Evolutionary conservation across 345 rosid species (phyloP), one percentile per base, ranked within the genome.

Genomic region (Arabidopsis thaliana): DNA sequence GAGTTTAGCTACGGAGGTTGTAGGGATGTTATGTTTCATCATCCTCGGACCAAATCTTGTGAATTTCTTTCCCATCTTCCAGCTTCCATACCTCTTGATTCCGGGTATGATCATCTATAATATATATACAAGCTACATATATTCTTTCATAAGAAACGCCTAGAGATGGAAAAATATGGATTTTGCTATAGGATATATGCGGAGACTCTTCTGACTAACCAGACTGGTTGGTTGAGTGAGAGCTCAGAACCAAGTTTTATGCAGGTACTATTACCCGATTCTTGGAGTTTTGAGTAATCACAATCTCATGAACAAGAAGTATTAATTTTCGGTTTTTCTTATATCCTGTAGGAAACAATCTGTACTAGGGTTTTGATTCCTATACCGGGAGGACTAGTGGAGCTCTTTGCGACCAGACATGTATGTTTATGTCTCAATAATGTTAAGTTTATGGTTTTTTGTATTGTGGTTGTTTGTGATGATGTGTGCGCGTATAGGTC

Each of bases 331-430:
- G 6, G 45, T 68, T 37, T 37, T 59, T 44, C 22, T 53, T 55
- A 52, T 59, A 73, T 80, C 30, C 85, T 28, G 32, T 4, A 93
- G 97, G 95, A 85, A 67, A 75, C 84, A 37, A 76, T 81, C 28
- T 92, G 96, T 60, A 91, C 95, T n/a, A 89, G 86, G 85, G 90
- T 85, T 76, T 81, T 91, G 86, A 78, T 91, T 72, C 98, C 97
- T 23, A 79, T 89, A 13, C 59, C 94, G 2, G 97, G 91, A 82
- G 97, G 93, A 63, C 68, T 94, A 32, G 70, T 94, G 34, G 98
- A 91, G 85, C 85, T 91, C 30, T 91, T 89, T 71, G 88, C 83
- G 32, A 70, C 86, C 8, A 88, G 89, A 86, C 90, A 88, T 83
- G 97, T 91, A 87, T 13, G 55, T 71, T 40, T 51, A 7, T 16